Conservation (phyloP, 2,329 filamentous ascomycete genomes). For the Sporothrix protearum region DNA sequence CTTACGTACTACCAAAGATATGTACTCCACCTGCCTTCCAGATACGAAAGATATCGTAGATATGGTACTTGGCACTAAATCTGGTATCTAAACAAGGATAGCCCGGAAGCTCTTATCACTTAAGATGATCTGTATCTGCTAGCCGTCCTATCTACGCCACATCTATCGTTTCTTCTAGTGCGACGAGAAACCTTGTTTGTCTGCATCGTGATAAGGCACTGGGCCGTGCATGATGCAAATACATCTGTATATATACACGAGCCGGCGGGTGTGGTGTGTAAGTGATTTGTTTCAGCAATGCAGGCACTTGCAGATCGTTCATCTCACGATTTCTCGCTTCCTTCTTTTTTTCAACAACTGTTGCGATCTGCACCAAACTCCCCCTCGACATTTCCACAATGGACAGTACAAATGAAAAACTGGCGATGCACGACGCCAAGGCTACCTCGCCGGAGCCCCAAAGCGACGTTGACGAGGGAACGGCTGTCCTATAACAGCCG, state of each 20-base stretch:
- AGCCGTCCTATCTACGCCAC: neutral
- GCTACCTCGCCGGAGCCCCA: neutral
- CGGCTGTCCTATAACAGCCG: slow-evolving; percentile 3
- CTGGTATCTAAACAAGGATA: neutral
- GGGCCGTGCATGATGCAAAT: neutral
- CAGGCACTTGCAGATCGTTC: neutral
- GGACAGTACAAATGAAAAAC: neutral
- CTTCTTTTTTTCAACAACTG: neutral
- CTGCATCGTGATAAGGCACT: slow-evolving; percentile 5
- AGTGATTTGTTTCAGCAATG: neutral
- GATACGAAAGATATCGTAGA: slow-evolving; percentile 3
- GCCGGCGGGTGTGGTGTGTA: neutral
- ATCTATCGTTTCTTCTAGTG: neutral
- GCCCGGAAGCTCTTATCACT: neutral
- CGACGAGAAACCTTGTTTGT: neutral
- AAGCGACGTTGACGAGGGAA: slow-evolving; percentile 17
- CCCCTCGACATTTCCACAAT: neutral
- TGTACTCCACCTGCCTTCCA: neutral
- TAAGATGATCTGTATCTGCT: neutral
- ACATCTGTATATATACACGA: slow-evolving; percentile 2
- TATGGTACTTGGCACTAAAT: neutral
- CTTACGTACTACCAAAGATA: neutral
- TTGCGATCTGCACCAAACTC: neutral
- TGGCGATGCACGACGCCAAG: neutral
- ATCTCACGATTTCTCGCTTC: neutral